These are phyloP conservation scores for Paramecium pentaurelia DNA, from an alignment of 73 alveolate species.

Conservation along the genomic window DNA sequence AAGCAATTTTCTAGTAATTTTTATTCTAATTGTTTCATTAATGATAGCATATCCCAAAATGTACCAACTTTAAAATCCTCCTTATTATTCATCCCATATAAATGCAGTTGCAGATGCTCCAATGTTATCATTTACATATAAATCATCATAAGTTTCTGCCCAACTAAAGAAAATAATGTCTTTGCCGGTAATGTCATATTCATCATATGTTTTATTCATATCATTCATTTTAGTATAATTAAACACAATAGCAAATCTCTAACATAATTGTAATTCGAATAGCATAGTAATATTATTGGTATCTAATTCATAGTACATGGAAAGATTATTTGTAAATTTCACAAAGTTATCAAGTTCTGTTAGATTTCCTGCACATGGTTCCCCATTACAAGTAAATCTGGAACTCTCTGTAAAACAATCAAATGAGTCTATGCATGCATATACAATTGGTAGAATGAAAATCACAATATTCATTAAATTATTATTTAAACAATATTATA, in stretches of 20 bases:
- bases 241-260: background rate
- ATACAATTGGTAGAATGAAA: background rate
- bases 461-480: background rate
- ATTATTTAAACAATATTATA: background rate
- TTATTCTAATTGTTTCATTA: background rate
- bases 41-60: background rate
- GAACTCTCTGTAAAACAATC: background rate
- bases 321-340: background rate
- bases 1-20: background rate
- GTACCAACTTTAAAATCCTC: background rate
- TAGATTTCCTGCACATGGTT: background rate
- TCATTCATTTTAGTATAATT: background rate
- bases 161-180: background rate
- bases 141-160: background rate
- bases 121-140: background rate
- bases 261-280: background rate
- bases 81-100: background rate
- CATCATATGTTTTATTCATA: background rate
- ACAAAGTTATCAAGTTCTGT: background rate
- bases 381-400: background rate
- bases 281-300: background rate
- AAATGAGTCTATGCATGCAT: background rate
- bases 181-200: background rate
- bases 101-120: background rate
- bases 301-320: background rate